A percentile compares a stretch with the other conserved stretches of the same genome.
phyloP scores from a whole-genome alignment of 148 eudicot species.

The Camellia granthamiana region DNA sequence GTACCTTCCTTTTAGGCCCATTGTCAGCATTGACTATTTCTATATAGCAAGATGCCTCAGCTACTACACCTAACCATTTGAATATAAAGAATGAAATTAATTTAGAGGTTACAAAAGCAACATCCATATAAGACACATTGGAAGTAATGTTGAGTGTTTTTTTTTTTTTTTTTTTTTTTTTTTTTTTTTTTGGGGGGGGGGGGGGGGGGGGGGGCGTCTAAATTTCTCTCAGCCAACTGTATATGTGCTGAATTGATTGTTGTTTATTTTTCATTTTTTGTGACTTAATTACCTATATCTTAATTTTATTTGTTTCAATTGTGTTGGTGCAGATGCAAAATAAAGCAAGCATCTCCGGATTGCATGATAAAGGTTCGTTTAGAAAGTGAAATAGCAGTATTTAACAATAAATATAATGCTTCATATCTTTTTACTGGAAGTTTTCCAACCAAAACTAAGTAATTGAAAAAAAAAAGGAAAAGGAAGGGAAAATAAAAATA shows the following conservation, averaged over 20 bases:
- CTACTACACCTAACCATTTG: not conserved
- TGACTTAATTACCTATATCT: not conserved
- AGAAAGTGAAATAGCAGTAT: not conserved
- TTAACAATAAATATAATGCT: constrained; percentile 3
- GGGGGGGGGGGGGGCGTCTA: too few relatives aligned
- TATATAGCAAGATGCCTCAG: constrained; percentile 4
- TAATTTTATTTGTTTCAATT: not conserved
- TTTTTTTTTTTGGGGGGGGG: too few relatives aligned
- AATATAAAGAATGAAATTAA: not conserved
- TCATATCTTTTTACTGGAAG: not conserved
- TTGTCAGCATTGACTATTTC: constrained; percentile 7
- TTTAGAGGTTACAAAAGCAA: not conserved
- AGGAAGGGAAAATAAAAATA: not conserved
- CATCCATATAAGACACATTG: too few relatives aligned
- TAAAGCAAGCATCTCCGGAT: constrained; percentile 55
- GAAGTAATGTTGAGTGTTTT: too few relatives aligned
- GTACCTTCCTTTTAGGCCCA: not conserved
- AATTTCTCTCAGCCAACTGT: not conserved
- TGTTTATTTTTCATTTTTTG: not conserved
- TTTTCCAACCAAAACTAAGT: not conserved
- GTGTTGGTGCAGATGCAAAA: constrained; percentile 51
- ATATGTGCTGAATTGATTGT: not conserved
- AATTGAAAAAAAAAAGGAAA: not conserved
- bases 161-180: not conserved
- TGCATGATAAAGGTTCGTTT: constrained; percentile 78